Base-by-base conservation (phyloP, 371 early-diverging fungal genomes). In the Enterospora canceri region DNA sequence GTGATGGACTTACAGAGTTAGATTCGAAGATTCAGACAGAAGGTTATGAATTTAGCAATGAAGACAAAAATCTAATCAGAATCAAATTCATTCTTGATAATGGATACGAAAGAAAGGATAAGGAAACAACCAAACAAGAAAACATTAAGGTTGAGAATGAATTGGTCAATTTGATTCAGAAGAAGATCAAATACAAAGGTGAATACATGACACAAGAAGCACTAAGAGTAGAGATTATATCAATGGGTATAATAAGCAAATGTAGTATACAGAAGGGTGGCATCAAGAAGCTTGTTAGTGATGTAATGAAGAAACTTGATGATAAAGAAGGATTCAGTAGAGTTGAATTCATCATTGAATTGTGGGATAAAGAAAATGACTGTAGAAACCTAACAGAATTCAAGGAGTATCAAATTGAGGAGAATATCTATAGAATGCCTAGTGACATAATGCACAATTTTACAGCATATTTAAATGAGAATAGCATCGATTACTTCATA, bases 71-170 rank as follows among this genome's bases (percentile, higher is more conserved):
- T 26, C 48, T 30, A 33, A 51, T 19, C 12, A 16, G 28, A 28
- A 63, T 79, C 2, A 54, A 65, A 31, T 23, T 50, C 26, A 79
- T 79, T 31, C 33, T 79, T 2, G 30, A 65, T 2, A 29, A 59
- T 16, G 80, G 80, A 18, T 31, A 65, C 35, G 77, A 76, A 48
- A 62, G 73, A 62, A 71, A 73, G 59, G 68, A 68, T 61, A 63
- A 40, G 5, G 64, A 62, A 30, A 76, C 80, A 12, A 32, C 75
- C 26, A 59, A 66, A 15, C 57, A 67, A 58, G 77, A 77, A 58
- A 47, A 65, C 33, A 33, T 63, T 18, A 66, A 51, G 30, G 55
- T 63, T 29, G 75, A 71, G 58, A 66, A 66, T 26, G 61, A 73
- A 34, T 68, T 79, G 16, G 29, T 68, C 48, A 65, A 74, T 30